These are phyloP conservation scores for Salvia sclarea DNA, from an alignment of 305 asterid species.

Conservation along the genomic window DNA sequence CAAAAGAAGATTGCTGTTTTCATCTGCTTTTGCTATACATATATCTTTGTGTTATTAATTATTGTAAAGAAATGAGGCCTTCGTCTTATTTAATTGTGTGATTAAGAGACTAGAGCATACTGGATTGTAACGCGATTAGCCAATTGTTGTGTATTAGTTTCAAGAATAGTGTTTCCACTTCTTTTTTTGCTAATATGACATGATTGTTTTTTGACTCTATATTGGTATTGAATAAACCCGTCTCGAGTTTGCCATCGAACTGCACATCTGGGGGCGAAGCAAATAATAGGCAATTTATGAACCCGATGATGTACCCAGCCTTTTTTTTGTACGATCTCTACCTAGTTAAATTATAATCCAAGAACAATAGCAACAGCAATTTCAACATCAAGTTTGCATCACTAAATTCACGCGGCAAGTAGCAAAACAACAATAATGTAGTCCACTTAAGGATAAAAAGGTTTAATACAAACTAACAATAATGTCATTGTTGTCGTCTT, in stretches of 20 bases:
- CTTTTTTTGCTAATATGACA: background rate
- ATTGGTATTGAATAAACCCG: background rate
- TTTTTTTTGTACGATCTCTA: background rate
- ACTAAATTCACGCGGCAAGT: background rate
- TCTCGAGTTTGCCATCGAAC: no score
- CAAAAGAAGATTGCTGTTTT: background rate
- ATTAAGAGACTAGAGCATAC: constrained; percentile 6
- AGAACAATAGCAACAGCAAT: background rate
- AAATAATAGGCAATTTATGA: no score
- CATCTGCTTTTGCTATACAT: constrained; percentile 32
- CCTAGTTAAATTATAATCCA: background rate
- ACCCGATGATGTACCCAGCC: background rate
- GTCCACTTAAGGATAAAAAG: constrained; percentile 18
- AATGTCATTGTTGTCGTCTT: background rate
- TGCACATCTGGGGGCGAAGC: no score
- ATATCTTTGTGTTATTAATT: constrained; percentile 27
- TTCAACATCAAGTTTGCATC: background rate
- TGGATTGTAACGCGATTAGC: background rate
- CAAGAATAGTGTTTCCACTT: background rate
- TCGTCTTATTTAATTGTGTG: constrained; percentile 14
- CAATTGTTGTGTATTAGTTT: constrained; percentile 22
- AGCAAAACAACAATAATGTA: background rate
- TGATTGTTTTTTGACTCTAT: background rate
- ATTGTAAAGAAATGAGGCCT: constrained; percentile 29
- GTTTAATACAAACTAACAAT: constrained; percentile 20